Evolutionary conservation across 768 basidiomycete genomes (phyloP).

Genomic region (Boletus speciosus): DNA sequence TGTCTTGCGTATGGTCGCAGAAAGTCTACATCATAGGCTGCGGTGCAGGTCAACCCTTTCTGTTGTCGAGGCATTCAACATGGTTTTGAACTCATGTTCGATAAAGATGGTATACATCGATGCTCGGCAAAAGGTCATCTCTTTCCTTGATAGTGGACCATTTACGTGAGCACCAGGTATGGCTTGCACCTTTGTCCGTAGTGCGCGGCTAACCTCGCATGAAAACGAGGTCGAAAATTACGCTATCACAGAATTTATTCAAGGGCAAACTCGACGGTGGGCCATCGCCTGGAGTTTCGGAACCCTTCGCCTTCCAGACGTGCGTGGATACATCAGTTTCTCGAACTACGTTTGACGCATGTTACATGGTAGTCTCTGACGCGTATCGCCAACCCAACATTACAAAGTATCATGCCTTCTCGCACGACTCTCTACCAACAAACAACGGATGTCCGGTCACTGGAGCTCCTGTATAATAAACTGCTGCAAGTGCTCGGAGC

Average conservation of each 20-base stretch:
- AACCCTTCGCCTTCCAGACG: constrained; percentile 69
- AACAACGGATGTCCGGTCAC: constrained; percentile 15
- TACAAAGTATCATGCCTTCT: constrained; percentile 54
- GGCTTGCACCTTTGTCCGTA: constrained; percentile 6
- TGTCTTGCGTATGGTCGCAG: constrained; percentile 70
- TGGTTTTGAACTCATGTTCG: background rate
- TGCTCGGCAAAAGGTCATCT: constrained; percentile 85
- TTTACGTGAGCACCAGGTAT: constrained; percentile 46
- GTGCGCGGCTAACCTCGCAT: background rate
- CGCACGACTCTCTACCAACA: constrained; percentile 54
- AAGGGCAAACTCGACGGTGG: constrained; percentile 91
- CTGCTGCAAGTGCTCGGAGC: constrained; percentile 33
- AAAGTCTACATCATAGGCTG: constrained; percentile 52
- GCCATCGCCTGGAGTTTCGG: constrained; percentile 83
- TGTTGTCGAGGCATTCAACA: background rate
- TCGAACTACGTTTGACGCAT: constrained; percentile 30
- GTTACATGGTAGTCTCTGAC: constrained; percentile 30
- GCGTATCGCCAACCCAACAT: constrained; percentile 36
- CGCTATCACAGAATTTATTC: constrained; percentile 76
- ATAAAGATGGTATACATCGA: constrained; percentile 82
- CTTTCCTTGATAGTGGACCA: constrained; percentile 56
- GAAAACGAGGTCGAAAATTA: constrained; percentile 75
- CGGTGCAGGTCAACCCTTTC: constrained; percentile 51
- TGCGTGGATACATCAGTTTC: constrained; percentile 36
- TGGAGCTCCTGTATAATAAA: constrained; percentile 6